Base-by-base conservation (phyloP, 2,329 filamentous ascomycete genomes). In the Phialemoniopsis sp. region DNA sequence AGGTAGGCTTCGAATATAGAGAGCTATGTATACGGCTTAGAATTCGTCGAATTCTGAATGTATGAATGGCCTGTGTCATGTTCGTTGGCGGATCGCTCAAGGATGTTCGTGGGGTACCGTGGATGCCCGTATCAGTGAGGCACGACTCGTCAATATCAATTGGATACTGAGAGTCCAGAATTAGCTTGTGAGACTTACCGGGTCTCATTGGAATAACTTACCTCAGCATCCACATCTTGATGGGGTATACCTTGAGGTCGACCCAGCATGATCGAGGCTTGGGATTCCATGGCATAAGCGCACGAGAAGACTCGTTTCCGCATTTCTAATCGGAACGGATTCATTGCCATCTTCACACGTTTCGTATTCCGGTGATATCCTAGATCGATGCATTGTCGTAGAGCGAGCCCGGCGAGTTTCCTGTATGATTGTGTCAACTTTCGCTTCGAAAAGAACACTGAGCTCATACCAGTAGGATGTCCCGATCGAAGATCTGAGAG, bases 321-420 rank as follows among this genome's bases (percentile, higher is more conserved):
- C 38, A 56, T 37, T 35, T 56, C 47, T n/a, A 39, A 15, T 6
- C 41, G 43, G 4, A 56, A 40, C 3, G 39, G 14, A 29, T 43
- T 34, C 18, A 37, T 16, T 32, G 29, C 28, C 26, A 33, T 16
- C 3, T 37, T 17, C 21, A 43, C 38, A 6, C 36, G 33, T 15
- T 44, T 47, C 8, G 32, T 14, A 36, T 38, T 51, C 4, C 54
- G 49, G 37, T 56, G 54, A 30, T 55, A 56, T 4, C 52, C 54
- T 10, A 56, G 44, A n/a, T 56, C 49, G 19, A 55, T 47, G 32
- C 52, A 56, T 36, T 52, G 51, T 4, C 54, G 43, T 2, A 56
- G 32, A 16, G 54, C 52, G 16, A 52, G 28, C 2, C 52, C 50
- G 16, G 51, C 36, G 1, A 56, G 36, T 42, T 54, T 56, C 54